phyloP scores from a whole-genome alignment of 805 yeast species.

The Priceomyces haplophilus region DNA sequence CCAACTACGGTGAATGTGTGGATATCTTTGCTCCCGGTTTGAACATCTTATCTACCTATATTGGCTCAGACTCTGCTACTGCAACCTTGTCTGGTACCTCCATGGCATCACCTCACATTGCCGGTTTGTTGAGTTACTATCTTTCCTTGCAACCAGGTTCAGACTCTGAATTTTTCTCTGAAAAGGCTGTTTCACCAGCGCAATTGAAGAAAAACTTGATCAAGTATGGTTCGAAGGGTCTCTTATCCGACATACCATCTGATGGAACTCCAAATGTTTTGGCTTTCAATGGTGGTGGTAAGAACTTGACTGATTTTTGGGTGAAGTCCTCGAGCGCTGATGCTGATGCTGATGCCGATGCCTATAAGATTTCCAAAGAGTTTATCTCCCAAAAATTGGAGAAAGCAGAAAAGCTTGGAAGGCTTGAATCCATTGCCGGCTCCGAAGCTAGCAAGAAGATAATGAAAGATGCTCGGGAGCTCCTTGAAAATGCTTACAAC shows the following conservation, averaged over 20 bases:
- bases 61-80: conserved; percentile 72
- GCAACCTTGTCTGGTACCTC: conserved; percentile 92
- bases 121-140: conserved; percentile 87
- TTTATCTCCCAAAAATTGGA: conserved; percentile 14
- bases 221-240: conserved; percentile 60
- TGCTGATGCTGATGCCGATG: background rate
- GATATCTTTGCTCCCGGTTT: conserved; percentile 97
- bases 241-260: conserved; percentile 59
- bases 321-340: conserved; percentile 15
- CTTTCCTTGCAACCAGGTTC: conserved; percentile 79
- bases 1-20: conserved; percentile 94
- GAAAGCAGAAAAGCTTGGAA: conserved; percentile 12
- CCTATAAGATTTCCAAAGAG: conserved; percentile 3
- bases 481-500: conserved; percentile 26
- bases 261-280: conserved; percentile 71
- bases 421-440: background rate
- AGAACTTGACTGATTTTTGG: conserved; percentile 67
- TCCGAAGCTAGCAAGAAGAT: conserved; percentile 11
- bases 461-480: conserved; percentile 22
- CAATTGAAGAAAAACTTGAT: conserved; percentile 75
- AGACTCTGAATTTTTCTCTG: conserved; percentile 59
- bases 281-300: conserved; percentile 82
- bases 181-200: conserved; percentile 58
- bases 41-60: conserved; percentile 78
- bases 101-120: conserved; percentile 97